These are phyloP conservation scores for Lachancea cidri DNA, from an alignment of 805 yeast species.

Conservation along the genomic window DNA sequence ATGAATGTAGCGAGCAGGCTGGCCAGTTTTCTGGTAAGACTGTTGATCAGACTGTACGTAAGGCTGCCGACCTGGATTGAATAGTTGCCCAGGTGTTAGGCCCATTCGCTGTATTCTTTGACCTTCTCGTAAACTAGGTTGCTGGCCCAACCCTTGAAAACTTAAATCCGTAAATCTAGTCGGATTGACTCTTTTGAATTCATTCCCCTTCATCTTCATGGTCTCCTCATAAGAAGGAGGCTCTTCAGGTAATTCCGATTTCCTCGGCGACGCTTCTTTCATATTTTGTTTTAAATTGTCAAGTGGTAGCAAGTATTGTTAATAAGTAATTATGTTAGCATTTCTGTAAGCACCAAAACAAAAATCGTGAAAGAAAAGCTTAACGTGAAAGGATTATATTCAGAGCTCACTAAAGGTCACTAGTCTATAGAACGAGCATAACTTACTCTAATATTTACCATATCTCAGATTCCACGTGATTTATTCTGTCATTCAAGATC, in stretches of 20 bases:
- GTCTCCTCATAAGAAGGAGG: slow-evolving; percentile 29
- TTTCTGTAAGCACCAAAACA: slow-evolving; percentile 2
- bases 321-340: not conserved
- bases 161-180: not conserved
- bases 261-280: not conserved
- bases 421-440: too few relatives aligned
- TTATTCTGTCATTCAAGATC: not conserved
- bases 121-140: too few relatives aligned
- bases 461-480: not conserved
- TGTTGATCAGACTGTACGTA: not conserved
- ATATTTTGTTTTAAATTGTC: not conserved
- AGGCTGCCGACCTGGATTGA: not conserved
- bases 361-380: not conserved
- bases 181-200: not conserved
- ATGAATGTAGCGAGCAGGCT: not conserved
- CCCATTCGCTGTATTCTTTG: not conserved
- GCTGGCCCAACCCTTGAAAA: not conserved
- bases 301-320: not conserved
- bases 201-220: slow-evolving; percentile 6
- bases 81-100: not conserved
- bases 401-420: too few relatives aligned
- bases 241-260: slow-evolving; percentile 12
- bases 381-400: too few relatives aligned
- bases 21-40: not conserved
- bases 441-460: too few relatives aligned